These are phyloP conservation scores for Fusarium globosum DNA, from an alignment of 2,329 filamentous ascomycete species.

Conservation along the genomic window DNA sequence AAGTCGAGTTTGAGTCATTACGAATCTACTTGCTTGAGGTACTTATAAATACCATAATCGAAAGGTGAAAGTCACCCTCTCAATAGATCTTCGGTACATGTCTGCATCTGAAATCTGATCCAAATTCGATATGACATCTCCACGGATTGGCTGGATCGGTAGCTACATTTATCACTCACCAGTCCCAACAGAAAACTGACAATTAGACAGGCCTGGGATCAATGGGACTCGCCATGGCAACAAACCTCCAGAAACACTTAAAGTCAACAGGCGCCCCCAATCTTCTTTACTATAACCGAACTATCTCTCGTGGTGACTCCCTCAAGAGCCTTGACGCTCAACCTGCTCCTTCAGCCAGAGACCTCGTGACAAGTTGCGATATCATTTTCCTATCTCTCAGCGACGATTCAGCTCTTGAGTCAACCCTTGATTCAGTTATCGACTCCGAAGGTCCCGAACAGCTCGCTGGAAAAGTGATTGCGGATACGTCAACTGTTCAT, in stretches of 20 bases:
- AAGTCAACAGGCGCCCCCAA: constrained; percentile 24
- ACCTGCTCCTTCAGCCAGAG: constrained; percentile 33
- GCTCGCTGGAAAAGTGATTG: constrained; percentile 54
- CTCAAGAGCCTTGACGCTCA: constrained; percentile 46
- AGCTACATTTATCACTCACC: background rate
- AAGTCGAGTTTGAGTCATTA: background rate
- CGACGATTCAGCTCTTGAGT: constrained; percentile 54
- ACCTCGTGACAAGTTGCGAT: constrained; percentile 47
- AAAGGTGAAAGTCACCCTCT: fast-evolving
- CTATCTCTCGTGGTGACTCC: constrained; percentile 55
- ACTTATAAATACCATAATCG: fast-evolving
- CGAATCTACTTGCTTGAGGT: too few species aligned
- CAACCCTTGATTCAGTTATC: constrained; percentile 49
- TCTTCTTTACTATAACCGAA: constrained; percentile 59
- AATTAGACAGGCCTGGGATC: constrained; percentile 59
- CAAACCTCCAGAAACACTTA: constrained; percentile 59
- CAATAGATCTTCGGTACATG: fast-evolving
- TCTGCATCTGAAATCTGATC: background rate
- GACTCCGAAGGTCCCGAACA: constrained; percentile 9
- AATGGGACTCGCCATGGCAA: constrained; percentile 63
- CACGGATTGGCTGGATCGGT: constrained; percentile 33
- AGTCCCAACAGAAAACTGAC: fast-evolving
- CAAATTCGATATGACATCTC: background rate
- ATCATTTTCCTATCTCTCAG: constrained; percentile 56
- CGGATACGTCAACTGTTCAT: constrained; percentile 64